phyloP scores from a whole-genome alignment of 179 eudicot species.

The Amaranthus tricolor region DNA sequence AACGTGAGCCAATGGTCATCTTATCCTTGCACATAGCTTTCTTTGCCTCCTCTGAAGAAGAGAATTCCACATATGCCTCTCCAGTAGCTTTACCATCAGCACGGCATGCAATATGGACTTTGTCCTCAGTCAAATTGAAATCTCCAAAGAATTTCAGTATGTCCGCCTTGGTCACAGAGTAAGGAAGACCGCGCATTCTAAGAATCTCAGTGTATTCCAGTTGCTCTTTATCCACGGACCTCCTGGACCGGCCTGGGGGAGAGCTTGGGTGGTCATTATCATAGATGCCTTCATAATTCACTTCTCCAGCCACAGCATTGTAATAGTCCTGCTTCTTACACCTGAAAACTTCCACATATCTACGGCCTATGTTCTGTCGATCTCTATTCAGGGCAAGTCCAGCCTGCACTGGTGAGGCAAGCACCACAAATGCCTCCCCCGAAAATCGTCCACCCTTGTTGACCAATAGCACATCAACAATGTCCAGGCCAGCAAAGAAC shows the following conservation, averaged over 20 bases:
- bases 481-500: conserved; percentile 77
- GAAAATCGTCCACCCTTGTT: conserved; percentile 62
- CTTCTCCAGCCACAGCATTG: conserved; percentile 79
- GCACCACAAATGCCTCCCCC: conserved; percentile 79
- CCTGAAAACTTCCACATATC: conserved; percentile 85
- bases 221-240: conserved; percentile 58
- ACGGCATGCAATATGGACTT: conserved; percentile 61
- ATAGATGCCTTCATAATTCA: conserved; percentile 48
- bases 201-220: conserved; percentile 69
- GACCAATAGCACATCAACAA: conserved; percentile 75
- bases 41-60: conserved; percentile 72
- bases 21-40: conserved; percentile 84
- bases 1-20: conserved; percentile 71
- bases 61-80: conserved; percentile 82
- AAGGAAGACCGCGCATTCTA: conserved; percentile 83
- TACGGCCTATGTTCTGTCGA: conserved; percentile 75
- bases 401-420: conserved; percentile 65
- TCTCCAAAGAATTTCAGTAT: conserved; percentile 62
- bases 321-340: conserved; percentile 84
- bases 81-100: conserved; percentile 86
- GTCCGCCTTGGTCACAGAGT: conserved; percentile 55
- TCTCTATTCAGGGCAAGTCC: conserved; percentile 70
- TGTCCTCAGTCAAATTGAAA: conserved; percentile 49
- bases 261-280: conserved; percentile 49
- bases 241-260: conserved; percentile 48